These are phyloP conservation scores for Mortierella sp. DNA, from an alignment of 371 early-diverging fungal species.

Conservation along the genomic window DNA sequence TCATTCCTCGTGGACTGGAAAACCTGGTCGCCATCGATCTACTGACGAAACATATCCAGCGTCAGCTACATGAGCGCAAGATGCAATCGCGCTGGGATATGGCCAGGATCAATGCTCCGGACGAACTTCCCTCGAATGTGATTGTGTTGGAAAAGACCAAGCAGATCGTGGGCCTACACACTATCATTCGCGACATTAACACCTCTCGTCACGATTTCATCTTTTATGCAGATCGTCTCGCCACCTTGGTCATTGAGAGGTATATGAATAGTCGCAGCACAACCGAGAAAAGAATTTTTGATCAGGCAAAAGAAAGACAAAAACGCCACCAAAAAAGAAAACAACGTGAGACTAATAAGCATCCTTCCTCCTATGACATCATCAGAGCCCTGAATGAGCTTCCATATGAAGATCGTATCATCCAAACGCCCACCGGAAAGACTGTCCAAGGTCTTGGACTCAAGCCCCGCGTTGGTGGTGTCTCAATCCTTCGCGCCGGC, in stretches of 20 bases:
- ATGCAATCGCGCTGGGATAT: constrained; percentile 75
- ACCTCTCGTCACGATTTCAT: constrained; percentile 89
- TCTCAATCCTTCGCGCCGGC: constrained; percentile 89
- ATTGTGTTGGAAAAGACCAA: constrained; percentile 69
- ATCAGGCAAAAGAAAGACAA: too few species aligned
- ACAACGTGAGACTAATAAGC: too few species aligned
- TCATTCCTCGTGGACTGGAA: constrained; percentile 91
- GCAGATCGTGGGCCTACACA: constrained; percentile 86
- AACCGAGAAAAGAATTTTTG: too few species aligned
- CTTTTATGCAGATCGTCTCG: constrained; percentile 89
- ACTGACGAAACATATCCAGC: constrained; percentile 86
- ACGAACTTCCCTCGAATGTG: constrained; percentile 65
- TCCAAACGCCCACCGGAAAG: constrained; percentile 74
- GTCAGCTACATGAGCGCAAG: constrained; percentile 82
- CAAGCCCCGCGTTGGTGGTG: constrained; percentile 69
- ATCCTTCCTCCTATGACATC: background rate
- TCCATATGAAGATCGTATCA: constrained; percentile 59
- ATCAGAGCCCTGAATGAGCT: constrained; percentile 73
- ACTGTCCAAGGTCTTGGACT: constrained; percentile 67
- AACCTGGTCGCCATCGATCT: constrained; percentile 93
- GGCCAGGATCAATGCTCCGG: constrained; percentile 56
- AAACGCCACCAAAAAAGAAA: too few species aligned
- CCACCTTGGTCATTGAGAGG: constrained; percentile 86
- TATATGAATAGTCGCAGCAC: constrained; percentile 45
- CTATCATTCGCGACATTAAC: constrained; percentile 81